Evolutionary conservation across 768 basidiomycete genomes (phyloP).

Genomic region (Termitomyces sp.): DNA sequence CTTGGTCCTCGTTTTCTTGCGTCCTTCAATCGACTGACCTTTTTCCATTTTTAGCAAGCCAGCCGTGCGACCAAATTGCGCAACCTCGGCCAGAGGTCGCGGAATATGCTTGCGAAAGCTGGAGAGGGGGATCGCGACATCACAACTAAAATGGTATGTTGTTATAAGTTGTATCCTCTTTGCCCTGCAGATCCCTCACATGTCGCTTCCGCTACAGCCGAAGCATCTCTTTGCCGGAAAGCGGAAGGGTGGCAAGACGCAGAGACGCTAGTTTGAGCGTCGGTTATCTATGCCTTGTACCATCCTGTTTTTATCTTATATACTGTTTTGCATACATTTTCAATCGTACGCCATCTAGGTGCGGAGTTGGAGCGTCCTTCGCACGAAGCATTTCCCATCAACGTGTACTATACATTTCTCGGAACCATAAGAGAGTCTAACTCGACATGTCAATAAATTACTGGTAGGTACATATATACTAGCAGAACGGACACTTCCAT

Average conservation of each 20-base stretch:
- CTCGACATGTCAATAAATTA: neutral
- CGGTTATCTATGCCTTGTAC: slow-evolving; percentile 5
- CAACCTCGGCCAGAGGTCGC: slow-evolving; percentile 79
- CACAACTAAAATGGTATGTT: slow-evolving; percentile 72
- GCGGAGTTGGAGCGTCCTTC: neutral
- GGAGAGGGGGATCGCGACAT: slow-evolving; percentile 86
- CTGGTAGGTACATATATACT: neutral
- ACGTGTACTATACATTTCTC: neutral
- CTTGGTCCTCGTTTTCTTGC: neutral
- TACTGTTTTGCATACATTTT: neutral
- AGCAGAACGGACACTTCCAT: neutral
- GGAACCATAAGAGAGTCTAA: too few relatives aligned
- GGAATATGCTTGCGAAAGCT: slow-evolving; percentile 86
- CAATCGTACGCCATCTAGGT: neutral
- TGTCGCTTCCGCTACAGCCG: slow-evolving; percentile 42
- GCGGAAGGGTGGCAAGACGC: slow-evolving; percentile 79
- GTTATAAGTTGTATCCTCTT: slow-evolving; percentile 2
- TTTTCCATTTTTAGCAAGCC: slow-evolving; percentile 52
- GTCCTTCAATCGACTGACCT: neutral
- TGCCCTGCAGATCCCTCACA: slow-evolving; percentile 3
- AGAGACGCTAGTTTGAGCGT: slow-evolving; percentile 47
- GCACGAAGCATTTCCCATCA: too few relatives aligned
- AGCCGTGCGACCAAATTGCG: slow-evolving; percentile 76
- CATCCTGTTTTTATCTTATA: slow-evolving; percentile 3
- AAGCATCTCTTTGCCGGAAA: slow-evolving; percentile 86